Percentiles rank a stretch among this genome's conserved stretches.
Evolutionary conservation across 1,284 basidiomycete genomes (phyloP).

Genomic region (Rhodotorula sp.): DNA sequence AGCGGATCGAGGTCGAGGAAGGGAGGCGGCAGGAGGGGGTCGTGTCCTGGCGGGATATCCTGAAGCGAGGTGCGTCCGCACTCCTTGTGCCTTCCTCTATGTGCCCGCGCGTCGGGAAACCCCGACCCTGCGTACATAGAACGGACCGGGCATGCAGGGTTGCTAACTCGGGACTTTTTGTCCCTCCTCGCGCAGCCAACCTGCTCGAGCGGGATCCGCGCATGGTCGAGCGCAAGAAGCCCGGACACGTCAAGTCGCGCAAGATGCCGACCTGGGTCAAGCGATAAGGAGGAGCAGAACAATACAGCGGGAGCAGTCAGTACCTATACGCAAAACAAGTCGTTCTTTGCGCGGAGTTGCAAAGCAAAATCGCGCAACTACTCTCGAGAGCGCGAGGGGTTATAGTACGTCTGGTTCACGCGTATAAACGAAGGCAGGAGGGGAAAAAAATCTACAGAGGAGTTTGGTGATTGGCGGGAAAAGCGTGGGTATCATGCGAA

Average conservation of each 20-base stretch:
- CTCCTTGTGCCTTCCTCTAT: no score
- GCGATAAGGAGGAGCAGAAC: slow-evolving; percentile 57
- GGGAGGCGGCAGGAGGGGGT: slow-evolving; percentile 58
- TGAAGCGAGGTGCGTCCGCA: slow-evolving; percentile 65
- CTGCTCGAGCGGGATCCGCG: slow-evolving; percentile 86
- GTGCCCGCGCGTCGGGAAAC: no score
- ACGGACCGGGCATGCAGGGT: no score
- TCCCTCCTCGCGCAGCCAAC: slow-evolving; percentile 61
- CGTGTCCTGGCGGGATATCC: slow-evolving; percentile 62
- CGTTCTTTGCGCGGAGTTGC: no score
- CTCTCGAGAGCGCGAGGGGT: no score
- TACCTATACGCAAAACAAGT: no score
- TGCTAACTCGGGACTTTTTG: no score
- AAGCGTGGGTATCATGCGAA: slow-evolving; percentile 9
- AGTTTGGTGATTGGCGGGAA: no score
- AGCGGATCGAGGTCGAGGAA: slow-evolving; percentile 40
- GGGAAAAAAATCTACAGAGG: slow-evolving; percentile 1
- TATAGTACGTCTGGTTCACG: no score
- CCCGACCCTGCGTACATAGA: no score
- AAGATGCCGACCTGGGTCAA: slow-evolving; percentile 95
- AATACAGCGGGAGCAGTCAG: not conserved
- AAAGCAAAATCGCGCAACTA: no score
- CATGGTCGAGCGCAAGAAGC: slow-evolving; percentile 98
- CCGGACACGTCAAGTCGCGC: slow-evolving; percentile 83
- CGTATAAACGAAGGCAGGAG: no score